Evolutionary conservation across 202 grass and related monocot species (phyloP), one percentile per base, ranked within the genome.

Genomic region (Tripidium arundinaceum): DNA sequence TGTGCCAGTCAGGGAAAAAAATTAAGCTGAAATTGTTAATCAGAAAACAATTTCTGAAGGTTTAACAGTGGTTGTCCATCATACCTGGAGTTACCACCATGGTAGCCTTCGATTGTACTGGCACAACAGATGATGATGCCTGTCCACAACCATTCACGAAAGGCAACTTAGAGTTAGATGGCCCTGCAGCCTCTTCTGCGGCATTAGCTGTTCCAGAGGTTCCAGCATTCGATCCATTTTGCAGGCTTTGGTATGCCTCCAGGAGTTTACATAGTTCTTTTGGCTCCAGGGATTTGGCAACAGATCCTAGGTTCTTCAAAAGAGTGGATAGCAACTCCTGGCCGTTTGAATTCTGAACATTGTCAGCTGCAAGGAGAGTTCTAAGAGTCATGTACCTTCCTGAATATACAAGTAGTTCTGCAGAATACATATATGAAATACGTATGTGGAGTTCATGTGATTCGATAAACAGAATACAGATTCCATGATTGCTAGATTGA

Each of bases 271-370:
- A 91, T 31, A 99, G 88, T 77, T 86, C 94, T 86, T 70, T 90
- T 68, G 89, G 76, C 83, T 99, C 92, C 84, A 92, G 86, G 78
- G 96, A 93, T 52, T 90, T 90, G 60, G 96, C 88, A 86, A 91
- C 69, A 68, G 54, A 87, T 15, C 90, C 88, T 41, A 99, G 85
- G 71, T 90, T 96, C 79, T 79, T 91, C 80, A 82, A 87, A 72
- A 99, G 78, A 86, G 89, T 80, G 28, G 88, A 84, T 75, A 92
- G 52, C 60, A 90, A 70, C 38, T 99, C 96, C 84, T 90, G 92
- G 79, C 86, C 67, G 67, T 88, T 89, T 80, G 87, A 78, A 68
- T 76, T 67, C 47, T 84, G 89, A 54, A 81, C 74, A 74, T 73
- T 91, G 49, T 86, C 86, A 86, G 92, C 95, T 98, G 90, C 70